Conservation (phyloP, 2,329 filamentous ascomycete species). For the Sarocladium brachiariae region DNA sequence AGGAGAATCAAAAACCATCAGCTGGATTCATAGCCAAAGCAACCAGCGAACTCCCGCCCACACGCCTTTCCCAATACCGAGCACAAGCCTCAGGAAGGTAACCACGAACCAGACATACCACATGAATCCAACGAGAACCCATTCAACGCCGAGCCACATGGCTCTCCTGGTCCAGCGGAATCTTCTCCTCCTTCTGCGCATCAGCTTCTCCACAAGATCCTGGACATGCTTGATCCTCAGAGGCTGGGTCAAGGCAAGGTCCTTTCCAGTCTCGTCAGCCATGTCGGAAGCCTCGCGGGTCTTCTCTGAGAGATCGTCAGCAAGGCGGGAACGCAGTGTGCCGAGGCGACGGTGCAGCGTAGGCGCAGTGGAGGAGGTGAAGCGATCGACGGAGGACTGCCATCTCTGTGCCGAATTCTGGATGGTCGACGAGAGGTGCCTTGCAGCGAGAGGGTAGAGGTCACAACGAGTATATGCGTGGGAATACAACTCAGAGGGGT, state of each 20-base stretch:
- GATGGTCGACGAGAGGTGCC: conserved; percentile 42
- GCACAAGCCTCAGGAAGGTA: conserved; percentile 61
- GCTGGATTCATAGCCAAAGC: conserved; percentile 59
- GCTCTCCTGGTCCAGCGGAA: conserved; percentile 69
- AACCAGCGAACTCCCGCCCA: conserved; percentile 67
- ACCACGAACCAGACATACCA: conserved; percentile 94
- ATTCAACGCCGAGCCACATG: conserved; percentile 80
- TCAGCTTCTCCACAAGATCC: conserved; percentile 71
- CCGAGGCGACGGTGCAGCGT: conserved; percentile 44
- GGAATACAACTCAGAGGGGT: conserved; percentile 24
- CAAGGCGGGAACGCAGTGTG: conserved; percentile 37
- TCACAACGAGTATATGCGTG: conserved; percentile 34
- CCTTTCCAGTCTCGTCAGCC: conserved; percentile 70
- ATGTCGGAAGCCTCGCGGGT: conserved; percentile 67
- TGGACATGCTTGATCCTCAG: conserved; percentile 74
- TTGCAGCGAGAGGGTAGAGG: conserved; percentile 45
- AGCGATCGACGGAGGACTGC: conserved; percentile 52
- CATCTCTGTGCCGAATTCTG: conserved; percentile 45
- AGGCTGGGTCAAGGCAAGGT: conserved; percentile 69
- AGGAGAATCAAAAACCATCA: conserved; percentile 1
- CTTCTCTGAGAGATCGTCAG: conserved; percentile 48
- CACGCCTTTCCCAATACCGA: conserved; percentile 54
- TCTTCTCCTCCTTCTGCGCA: conserved; percentile 58
- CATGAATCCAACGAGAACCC: conserved; percentile 80
- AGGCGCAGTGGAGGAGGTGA: conserved; percentile 50